These are phyloP conservation scores for Hymenotorrendiella dingleyae DNA, from an alignment of 2,329 filamentous ascomycete species.

Conservation along the genomic window DNA sequence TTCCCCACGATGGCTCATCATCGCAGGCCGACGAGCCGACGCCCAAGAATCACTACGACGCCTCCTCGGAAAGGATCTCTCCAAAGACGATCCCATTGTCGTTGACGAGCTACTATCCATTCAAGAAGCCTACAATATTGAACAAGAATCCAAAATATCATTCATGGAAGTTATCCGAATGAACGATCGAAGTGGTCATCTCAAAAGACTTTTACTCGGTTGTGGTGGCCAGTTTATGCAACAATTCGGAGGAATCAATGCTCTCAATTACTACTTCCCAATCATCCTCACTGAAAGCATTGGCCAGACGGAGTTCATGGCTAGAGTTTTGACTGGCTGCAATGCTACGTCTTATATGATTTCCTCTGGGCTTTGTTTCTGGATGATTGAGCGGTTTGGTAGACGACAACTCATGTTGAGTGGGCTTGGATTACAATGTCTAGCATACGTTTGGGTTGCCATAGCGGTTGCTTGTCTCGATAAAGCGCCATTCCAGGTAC, in stretches of 20 bases:
- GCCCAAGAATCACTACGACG: slow-evolving; percentile 25
- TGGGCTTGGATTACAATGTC: slow-evolving; percentile 39
- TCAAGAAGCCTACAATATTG: slow-evolving; percentile 48
- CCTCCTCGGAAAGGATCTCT: slow-evolving; percentile 21
- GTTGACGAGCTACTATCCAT: slow-evolving; percentile 43
- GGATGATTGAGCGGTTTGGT: slow-evolving; percentile 48
- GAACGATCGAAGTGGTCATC: slow-evolving; percentile 32
- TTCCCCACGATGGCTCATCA: slow-evolving; percentile 31
- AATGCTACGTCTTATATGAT: slow-evolving; percentile 40
- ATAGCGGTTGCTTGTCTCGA: slow-evolving; percentile 8
- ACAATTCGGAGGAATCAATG: slow-evolving; percentile 39
- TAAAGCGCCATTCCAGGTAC: slow-evolving; percentile 8
- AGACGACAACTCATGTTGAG: slow-evolving; percentile 67
- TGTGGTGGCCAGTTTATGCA: slow-evolving; percentile 44
- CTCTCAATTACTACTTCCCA: slow-evolving; percentile 39
- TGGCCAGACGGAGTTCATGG: slow-evolving; percentile 38
- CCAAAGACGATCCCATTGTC: slow-evolving; percentile 45
- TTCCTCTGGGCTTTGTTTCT: slow-evolving; percentile 34
- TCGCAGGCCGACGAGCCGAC: slow-evolving; percentile 28
- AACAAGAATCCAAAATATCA: slow-evolving; percentile 12
- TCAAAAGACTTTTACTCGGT: slow-evolving; percentile 44
- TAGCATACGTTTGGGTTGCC: slow-evolving; percentile 16
- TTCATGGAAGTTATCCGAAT: slow-evolving; percentile 14
- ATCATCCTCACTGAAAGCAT: slow-evolving; percentile 43
- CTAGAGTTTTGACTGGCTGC: slow-evolving; percentile 48